These are phyloP conservation scores for Plicaturopsis crispa DNA, from an alignment of 768 basidiomycete species.

Conservation along the genomic window DNA sequence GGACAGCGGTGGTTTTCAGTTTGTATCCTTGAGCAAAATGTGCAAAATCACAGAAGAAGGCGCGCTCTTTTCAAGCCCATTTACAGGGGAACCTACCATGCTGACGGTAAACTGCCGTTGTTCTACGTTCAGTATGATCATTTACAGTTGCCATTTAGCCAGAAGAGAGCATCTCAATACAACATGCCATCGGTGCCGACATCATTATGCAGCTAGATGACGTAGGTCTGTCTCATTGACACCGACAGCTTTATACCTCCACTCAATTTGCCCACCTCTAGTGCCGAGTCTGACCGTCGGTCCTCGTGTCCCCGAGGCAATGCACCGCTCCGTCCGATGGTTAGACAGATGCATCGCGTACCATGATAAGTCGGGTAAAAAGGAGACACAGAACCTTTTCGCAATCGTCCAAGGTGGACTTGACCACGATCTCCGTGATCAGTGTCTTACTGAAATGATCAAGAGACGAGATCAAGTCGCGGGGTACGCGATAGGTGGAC, in stretches of 20 bases:
- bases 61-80: slow-evolving; percentile 78
- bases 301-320: slow-evolving; percentile 79
- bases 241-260: not conserved
- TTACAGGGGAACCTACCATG: slow-evolving; percentile 84
- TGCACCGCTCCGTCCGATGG: slow-evolving; percentile 86
- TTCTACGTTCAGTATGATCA: slow-evolving; percentile 2
- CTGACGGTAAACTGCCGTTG: slow-evolving; percentile 50
- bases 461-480: slow-evolving; percentile 66
- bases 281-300: slow-evolving; percentile 79
- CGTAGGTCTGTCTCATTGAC: slow-evolving; percentile 50
- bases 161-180: slow-evolving; percentile 86
- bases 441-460: slow-evolving; percentile 79
- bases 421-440: slow-evolving; percentile 59
- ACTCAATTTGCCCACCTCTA: slow-evolving; percentile 20
- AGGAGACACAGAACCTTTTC: slow-evolving; percentile 72
- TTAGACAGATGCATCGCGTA: slow-evolving; percentile 79
- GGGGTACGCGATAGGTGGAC: slow-evolving; percentile 88
- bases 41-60: slow-evolving; percentile 85
- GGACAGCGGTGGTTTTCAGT: slow-evolving; percentile 90
- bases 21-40: slow-evolving; percentile 80
- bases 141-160: slow-evolving; percentile 39
- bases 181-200: slow-evolving; percentile 86
- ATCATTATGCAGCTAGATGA: slow-evolving; percentile 96
- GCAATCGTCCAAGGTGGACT: slow-evolving; percentile 91
- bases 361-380: slow-evolving; percentile 62